Conservation (phyloP, 768 basidiomycete genomes). For the Mycena latifolia region DNA sequence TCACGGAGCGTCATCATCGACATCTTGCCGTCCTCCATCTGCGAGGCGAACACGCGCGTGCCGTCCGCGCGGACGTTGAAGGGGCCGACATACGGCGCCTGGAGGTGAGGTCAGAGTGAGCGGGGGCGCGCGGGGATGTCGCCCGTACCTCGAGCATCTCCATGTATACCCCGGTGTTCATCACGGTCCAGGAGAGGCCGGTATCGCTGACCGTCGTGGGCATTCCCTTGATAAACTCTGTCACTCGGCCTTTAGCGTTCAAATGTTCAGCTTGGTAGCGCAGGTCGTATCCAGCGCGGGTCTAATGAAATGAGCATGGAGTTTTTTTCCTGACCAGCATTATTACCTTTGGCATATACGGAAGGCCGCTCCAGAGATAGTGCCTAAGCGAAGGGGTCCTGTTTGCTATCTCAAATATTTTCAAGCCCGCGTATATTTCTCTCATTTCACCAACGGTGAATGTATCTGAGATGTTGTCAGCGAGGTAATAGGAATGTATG, state of each 20-base stretch:
- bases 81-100: constrained; percentile 37
- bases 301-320: background rate
- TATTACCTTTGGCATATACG: constrained; percentile 55
- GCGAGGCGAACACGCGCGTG: constrained; percentile 41
- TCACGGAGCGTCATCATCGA: constrained; percentile 42
- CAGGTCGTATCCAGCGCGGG: constrained; percentile 41
- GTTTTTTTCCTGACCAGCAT: background rate
- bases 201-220: constrained; percentile 45
- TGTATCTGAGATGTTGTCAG: constrained; percentile 31
- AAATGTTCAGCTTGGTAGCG: constrained; percentile 53
- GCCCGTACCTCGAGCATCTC: constrained; percentile 54
- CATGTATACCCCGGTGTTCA: constrained; percentile 56
- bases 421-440: constrained; percentile 53
- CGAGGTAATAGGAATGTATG: too few relatives aligned
- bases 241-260: constrained; percentile 56
- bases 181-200: constrained; percentile 49
- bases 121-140: background rate
- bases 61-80: constrained; percentile 41
- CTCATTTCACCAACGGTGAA: constrained; percentile 56
- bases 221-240: constrained; percentile 53
- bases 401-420: constrained; percentile 56
- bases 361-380: constrained; percentile 58
- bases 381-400: constrained; percentile 48
- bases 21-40: constrained; percentile 38
- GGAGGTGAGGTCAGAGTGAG: background rate